phyloP scores from a whole-genome alignment of 1,284 basidiomycete genomes.

The Calocybe gambosa region DNA sequence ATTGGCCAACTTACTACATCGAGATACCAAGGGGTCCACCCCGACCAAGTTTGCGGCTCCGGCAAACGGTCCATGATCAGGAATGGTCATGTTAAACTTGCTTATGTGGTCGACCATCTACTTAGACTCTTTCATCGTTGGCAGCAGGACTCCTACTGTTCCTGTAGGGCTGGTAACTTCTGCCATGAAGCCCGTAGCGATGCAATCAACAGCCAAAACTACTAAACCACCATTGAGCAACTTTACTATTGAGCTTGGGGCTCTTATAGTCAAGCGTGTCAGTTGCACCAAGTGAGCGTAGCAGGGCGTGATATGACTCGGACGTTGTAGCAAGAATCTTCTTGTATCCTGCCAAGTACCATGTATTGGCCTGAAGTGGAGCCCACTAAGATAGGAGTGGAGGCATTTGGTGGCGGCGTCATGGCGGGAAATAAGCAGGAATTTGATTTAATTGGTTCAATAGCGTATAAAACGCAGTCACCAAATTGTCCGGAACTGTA shows the following conservation, averaged over 20 bases:
- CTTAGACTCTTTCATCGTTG: slow-evolving; percentile 32
- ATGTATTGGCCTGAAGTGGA: slow-evolving; percentile 49
- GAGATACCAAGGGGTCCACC: slow-evolving; percentile 38
- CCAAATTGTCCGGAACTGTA: slow-evolving; percentile 47
- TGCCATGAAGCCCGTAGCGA: slow-evolving; percentile 33
- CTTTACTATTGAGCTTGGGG: slow-evolving; percentile 32
- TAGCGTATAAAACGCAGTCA: slow-evolving; percentile 41
- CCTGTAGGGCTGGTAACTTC: slow-evolving; percentile 31
- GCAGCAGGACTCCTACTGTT: slow-evolving; percentile 39
- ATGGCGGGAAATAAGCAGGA: slow-evolving; percentile 31
- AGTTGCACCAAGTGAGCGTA: slow-evolving; percentile 43
- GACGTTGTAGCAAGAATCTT: slow-evolving; percentile 50
- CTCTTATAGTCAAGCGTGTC: slow-evolving; percentile 47
- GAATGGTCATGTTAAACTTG: slow-evolving; percentile 29
- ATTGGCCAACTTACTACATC: slow-evolving; percentile 28
- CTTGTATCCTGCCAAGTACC: slow-evolving; percentile 47
- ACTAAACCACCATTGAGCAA: slow-evolving; percentile 32
- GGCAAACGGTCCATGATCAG: slow-evolving; percentile 27
- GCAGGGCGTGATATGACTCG: slow-evolving; percentile 36
- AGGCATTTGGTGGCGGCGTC: slow-evolving; percentile 24
- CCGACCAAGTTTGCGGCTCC: slow-evolving; percentile 29
- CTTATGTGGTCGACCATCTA: slow-evolving; percentile 21
- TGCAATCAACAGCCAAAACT: slow-evolving; percentile 35
- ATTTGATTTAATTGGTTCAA: slow-evolving; percentile 38
- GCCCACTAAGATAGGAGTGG: slow-evolving; percentile 41